These are phyloP conservation scores for Fraxinus sp. DNA, from an alignment of 305 asterid genomes.

Conservation along the genomic window DNA sequence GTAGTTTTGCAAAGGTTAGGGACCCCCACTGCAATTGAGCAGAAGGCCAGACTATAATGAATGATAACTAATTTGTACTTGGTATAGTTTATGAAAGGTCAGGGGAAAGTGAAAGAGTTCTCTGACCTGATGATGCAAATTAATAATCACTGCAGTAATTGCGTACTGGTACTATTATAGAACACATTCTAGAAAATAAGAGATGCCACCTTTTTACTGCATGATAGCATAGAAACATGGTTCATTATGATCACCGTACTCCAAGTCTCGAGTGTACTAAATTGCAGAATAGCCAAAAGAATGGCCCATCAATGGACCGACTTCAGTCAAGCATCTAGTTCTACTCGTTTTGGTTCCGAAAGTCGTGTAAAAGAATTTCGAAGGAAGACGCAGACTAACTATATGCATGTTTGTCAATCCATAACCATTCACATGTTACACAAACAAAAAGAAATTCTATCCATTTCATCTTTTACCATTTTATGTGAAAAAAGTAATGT, in stretches of 20 bases:
- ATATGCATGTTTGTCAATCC: not conserved
- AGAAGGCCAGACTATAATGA: not conserved
- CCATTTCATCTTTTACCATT: not conserved
- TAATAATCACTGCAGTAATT: not conserved
- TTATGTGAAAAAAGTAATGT: not conserved
- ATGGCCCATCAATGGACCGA: not conserved
- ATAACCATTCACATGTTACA: not conserved
- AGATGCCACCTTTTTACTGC: not conserved
- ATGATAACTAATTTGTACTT: not conserved
- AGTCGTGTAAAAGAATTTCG: not conserved
- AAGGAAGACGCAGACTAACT: not conserved
- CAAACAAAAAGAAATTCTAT: not conserved
- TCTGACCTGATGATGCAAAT: not conserved
- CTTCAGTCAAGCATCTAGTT: not conserved
- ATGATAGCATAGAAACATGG: not conserved
- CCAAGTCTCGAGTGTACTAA: not conserved
- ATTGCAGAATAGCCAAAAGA: not conserved
- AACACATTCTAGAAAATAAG: not conserved
- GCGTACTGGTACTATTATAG: not conserved
- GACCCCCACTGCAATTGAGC: not conserved
- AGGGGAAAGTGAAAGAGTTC: not conserved
- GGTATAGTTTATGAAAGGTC: not conserved
- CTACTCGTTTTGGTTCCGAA: not conserved
- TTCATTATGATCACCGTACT: not conserved
- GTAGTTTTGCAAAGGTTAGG: not conserved